Evolutionary conservation across 257 asterid genomes (phyloP).

Genomic region (Echites panduratus): DNA sequence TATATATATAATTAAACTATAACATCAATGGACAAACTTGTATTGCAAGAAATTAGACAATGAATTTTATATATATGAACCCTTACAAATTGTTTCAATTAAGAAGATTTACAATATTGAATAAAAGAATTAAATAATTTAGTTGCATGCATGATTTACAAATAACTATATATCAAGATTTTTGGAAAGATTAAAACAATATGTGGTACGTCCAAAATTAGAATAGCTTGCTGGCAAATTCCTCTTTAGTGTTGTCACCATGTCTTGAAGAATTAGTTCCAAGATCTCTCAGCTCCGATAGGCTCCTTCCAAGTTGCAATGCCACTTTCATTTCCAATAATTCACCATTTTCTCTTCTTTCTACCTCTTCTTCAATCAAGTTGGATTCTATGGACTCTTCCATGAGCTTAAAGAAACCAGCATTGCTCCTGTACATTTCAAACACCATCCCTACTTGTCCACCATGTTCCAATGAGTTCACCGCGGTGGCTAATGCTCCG

Average conservation of each 20-base stretch:
- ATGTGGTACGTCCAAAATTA: not conserved
- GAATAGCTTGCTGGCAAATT: slow-evolving; percentile 72
- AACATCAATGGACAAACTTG: too few species aligned
- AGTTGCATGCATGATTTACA: not conserved
- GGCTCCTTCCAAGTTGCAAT: slow-evolving; percentile 62
- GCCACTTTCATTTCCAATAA: slow-evolving; percentile 59
- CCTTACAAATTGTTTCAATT: not conserved
- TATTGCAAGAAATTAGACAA: too few species aligned
- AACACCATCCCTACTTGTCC: slow-evolving; percentile 81
- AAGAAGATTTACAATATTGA: not conserved
- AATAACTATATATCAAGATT: too few species aligned
- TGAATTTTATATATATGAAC: too few species aligned
- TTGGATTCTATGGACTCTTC: slow-evolving; percentile 53
- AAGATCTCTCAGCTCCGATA: slow-evolving; percentile 54
- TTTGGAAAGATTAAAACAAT: not conserved
- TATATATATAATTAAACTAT: too few species aligned
- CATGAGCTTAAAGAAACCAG: slow-evolving; percentile 63
- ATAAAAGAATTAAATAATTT: not conserved
- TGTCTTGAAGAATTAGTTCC: slow-evolving; percentile 24
- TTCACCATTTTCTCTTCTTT: slow-evolving; percentile 62
- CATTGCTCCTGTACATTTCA: slow-evolving; percentile 74
- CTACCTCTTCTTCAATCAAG: slow-evolving; percentile 37
- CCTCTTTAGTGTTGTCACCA: slow-evolving; percentile 19
- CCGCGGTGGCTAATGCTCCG: slow-evolving; percentile 65
- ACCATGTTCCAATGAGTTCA: slow-evolving; percentile 65